These are phyloP conservation scores for Penicilliopsis zonata DNA, from an alignment of 495 filamentous ascomycete genomes.

Conservation along the genomic window DNA sequence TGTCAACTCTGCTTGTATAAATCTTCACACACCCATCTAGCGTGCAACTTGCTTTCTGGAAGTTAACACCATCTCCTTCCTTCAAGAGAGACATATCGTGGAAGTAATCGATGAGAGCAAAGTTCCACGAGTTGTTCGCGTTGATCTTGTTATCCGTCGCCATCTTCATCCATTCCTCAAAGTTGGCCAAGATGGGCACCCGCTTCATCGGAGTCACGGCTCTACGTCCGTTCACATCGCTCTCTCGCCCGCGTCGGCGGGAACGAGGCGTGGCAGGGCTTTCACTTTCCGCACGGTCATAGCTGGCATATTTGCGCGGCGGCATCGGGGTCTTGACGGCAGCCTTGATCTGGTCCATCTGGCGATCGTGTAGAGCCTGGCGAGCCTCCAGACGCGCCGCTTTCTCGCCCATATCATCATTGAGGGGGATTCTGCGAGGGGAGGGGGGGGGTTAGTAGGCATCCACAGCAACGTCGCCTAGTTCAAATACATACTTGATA, in stretches of 20 bases:
- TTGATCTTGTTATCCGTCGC: slow-evolving; percentile 99
- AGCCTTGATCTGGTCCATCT: slow-evolving; percentile 82
- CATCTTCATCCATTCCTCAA: slow-evolving; percentile 99
- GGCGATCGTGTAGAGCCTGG: slow-evolving; percentile 77
- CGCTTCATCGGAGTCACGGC: slow-evolving; percentile 94
- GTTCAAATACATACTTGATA: slow-evolving; percentile 44
- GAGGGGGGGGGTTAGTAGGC: background rate
- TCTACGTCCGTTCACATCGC: slow-evolving; percentile 48
- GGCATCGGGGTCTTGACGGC: slow-evolving; percentile 72
- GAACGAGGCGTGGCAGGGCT: slow-evolving; percentile 56
- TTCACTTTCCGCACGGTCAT: slow-evolving; percentile 50
- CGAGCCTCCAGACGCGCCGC: slow-evolving; percentile 77
- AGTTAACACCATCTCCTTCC: slow-evolving; percentile 95
- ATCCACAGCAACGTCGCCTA: too few species aligned
- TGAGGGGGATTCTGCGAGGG: slow-evolving; percentile 63
- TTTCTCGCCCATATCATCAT: slow-evolving; percentile 91
- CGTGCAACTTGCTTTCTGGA: slow-evolving; percentile 96
- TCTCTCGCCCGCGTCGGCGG: slow-evolving; percentile 39
- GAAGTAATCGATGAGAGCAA: slow-evolving; percentile 98
- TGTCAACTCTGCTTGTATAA: slow-evolving; percentile 96
- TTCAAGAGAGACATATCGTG: slow-evolving; percentile 97
- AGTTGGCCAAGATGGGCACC: slow-evolving; percentile 90
- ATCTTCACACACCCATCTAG: slow-evolving; percentile 99
- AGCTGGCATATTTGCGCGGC: slow-evolving; percentile 49
- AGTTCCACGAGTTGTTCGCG: slow-evolving; percentile 97